Conservation (phyloP, 139 green algal species). For the Chlamydomonas sphaeroides region DNA sequence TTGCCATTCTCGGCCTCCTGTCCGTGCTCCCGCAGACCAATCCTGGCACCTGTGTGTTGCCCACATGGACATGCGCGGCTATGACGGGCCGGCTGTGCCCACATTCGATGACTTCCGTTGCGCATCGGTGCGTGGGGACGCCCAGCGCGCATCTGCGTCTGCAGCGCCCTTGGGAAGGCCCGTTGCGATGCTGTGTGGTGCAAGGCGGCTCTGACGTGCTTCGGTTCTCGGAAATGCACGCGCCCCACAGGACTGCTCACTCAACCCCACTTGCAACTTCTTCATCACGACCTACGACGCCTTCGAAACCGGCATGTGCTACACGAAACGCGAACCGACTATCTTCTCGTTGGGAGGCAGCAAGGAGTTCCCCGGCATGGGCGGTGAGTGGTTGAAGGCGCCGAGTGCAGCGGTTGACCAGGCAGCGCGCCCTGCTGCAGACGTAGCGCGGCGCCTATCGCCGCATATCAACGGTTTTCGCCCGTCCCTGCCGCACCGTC, state of each 20-base stretch:
- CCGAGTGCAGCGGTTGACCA: no score
- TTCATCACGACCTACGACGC: not conserved
- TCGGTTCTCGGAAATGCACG: no score
- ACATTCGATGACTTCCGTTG: not conserved
- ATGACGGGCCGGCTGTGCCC: not conserved
- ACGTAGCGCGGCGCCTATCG: no score
- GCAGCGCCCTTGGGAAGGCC: no score
- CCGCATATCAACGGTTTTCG: no score
- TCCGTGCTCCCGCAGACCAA: no score
- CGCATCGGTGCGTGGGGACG: not conserved
- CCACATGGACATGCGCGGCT: not conserved
- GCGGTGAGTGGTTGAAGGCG: no score
- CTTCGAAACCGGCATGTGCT: not conserved
- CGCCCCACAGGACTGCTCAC: not conserved
- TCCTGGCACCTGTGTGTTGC: not conserved
- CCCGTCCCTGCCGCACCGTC: no score
- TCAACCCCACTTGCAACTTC: not conserved
- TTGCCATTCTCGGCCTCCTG: no score
- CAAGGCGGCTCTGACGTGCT: no score
- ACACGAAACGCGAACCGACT: not conserved
- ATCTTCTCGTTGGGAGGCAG: not conserved
- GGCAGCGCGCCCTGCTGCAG: no score
- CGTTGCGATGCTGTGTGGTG: no score
- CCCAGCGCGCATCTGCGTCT: not conserved
- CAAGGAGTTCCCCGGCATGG: not conserved